Conservation (phyloP, 2,329 filamentous ascomycete genomes). For the Curvularia spicifera region DNA sequence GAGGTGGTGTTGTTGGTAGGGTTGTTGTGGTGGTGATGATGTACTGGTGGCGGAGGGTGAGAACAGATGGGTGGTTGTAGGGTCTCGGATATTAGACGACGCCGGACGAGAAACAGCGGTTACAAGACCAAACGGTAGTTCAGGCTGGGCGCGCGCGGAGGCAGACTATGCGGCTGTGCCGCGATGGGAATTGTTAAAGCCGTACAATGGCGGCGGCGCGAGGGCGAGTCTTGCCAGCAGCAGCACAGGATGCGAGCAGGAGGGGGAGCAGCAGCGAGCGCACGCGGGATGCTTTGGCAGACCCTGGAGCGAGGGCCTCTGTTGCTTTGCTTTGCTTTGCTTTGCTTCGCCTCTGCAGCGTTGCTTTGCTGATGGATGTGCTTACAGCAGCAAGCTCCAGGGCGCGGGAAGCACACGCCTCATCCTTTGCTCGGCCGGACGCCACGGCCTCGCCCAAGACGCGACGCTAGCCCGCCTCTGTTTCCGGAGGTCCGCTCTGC, state of each 20-base stretch:
- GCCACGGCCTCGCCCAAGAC: conserved; percentile 16
- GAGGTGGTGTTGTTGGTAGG: conserved; percentile 15
- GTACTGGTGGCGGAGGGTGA: conserved; percentile 17
- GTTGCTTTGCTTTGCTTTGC: conserved; percentile 2
- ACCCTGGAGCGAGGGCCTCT: not conserved
- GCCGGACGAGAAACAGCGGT: conserved; percentile 20
- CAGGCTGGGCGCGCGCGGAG: conserved; percentile 14
- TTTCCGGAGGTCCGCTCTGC: conserved; percentile 10
- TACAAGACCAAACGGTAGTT: conserved; percentile 17
- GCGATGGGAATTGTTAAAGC: conserved; percentile 7
- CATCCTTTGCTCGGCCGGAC: conserved; percentile 17
- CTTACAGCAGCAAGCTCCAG: conserved; percentile 14
- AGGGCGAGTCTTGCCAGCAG: conserved; percentile 3
- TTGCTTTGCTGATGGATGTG: conserved; percentile 14
- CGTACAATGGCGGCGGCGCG: conserved; percentile 15
- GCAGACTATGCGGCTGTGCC: conserved; percentile 18
- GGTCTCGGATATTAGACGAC: conserved; percentile 18
- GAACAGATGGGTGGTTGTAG: conserved; percentile 19
- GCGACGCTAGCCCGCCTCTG: conserved; percentile 10
- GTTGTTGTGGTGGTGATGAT: conserved; percentile 12
- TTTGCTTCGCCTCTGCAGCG: not conserved
- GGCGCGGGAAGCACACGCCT: conserved; percentile 19
- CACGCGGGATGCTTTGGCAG: conserved; percentile 2
- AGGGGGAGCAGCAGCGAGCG: conserved; percentile 9
- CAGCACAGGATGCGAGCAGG: conserved; percentile 6